Evolutionary conservation across 1,284 basidiomycete genomes (phyloP), one percentile per base, ranked within the genome.

Genomic region (Ceratobasidium sp.): DNA sequence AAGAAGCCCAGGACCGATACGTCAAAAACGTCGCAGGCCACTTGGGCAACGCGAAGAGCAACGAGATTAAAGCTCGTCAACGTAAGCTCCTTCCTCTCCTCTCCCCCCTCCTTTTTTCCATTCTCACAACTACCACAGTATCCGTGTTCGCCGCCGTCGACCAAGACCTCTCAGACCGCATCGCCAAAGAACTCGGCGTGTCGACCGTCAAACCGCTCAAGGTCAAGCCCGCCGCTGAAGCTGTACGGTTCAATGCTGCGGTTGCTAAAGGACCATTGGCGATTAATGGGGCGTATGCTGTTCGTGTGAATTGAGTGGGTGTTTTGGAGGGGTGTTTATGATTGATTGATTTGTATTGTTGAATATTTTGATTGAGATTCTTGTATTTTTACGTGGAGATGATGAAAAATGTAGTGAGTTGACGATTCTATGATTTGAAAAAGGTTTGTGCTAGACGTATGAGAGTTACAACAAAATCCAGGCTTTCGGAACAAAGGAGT

Each of bases 111-210:
- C 33, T 39, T 3, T 18, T 9, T 2, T 10, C 10, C 0, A 18
- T 44, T 68, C 60, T 39, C n/a, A 44, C 15, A 63, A 46, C 15
- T 23, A 20, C 42, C 70, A 20, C 79, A 95, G 93, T 96, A 58
- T 90, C 92, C 56, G 93, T 95, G 79, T 97, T 92, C 89, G 91
- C 93, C 66, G 90, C 91, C 77, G 91, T 97, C 79, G 89, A 93
- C 84, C 91, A 93, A 83, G 88, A 87, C 40, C 87, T 97, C 55
- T 91, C 91, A 5, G 89, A 93, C 84, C 89, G 93, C 79, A 88
- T 97, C 81, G 94, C 94, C 28, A 90, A 90, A 83, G 93, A 90
- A 1, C 89, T 96, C 68, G 91, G 91, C 68, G 87, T 90, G 73
- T 85, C 89, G 2, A 83, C 86, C 3, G 92, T 91, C 39, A 82